Conservation (phyloP, 78 protist genomes). For the Protostelium mycophagum region DNA sequence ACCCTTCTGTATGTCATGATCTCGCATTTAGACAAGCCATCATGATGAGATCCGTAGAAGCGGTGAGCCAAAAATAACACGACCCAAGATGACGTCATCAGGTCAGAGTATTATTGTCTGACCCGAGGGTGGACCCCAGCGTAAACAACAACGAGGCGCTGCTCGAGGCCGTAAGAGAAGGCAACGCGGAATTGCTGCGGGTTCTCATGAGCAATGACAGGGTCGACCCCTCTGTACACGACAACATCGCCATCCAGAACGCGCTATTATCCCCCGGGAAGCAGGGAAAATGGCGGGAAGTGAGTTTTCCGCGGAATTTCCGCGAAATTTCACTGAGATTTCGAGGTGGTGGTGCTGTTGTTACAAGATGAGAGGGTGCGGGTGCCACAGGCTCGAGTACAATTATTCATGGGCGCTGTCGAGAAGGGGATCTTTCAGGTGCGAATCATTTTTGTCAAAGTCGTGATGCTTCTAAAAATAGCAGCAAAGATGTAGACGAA, state of each 20-base stretch:
- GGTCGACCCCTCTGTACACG: background rate
- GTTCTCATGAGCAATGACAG: background rate
- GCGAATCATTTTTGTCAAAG: too few relatives aligned
- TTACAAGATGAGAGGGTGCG: background rate
- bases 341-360: background rate
- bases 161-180: background rate
- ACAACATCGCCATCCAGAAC: background rate
- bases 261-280: background rate
- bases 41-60: background rate
- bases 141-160: background rate
- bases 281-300: background rate
- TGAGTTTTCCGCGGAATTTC: background rate
- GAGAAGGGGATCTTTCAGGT: background rate
- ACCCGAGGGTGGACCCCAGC: background rate
- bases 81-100: too few relatives aligned
- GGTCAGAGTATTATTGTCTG: background rate
- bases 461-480: too few relatives aligned
- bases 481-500: too few relatives aligned
- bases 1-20: background rate
- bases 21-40: background rate
- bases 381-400: background rate
- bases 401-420: background rate
- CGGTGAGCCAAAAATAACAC: too few relatives aligned
- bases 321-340: background rate
- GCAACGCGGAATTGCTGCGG: background rate